Evolutionary conservation across 2,329 filamentous ascomycete species (phyloP).

Genomic region (Ophiostoma angusticollis): DNA sequence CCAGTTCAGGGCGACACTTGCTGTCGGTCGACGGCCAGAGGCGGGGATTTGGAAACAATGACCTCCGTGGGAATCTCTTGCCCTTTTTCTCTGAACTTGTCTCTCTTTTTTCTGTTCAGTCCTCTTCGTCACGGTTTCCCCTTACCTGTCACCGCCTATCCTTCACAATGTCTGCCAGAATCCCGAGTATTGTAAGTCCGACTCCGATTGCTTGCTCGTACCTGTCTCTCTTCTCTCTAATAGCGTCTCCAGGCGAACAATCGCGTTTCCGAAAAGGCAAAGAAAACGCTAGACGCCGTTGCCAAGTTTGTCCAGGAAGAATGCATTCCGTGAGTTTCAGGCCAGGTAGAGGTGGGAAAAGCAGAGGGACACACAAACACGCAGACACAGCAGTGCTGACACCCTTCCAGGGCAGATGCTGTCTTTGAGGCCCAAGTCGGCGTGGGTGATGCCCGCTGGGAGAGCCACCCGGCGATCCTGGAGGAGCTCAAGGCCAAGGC

Average conservation of each 20-base stretch:
- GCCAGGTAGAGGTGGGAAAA: background rate
- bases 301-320: constrained; percentile 96
- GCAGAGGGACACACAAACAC: background rate
- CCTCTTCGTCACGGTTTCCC: too few relatives aligned
- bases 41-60: too few relatives aligned
- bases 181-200: constrained; percentile 31
- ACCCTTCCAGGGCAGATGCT: constrained; percentile 52
- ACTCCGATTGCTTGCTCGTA: constrained; percentile 18
- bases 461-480: constrained; percentile 63
- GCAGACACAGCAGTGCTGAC: background rate
- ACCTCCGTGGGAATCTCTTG: too few relatives aligned
- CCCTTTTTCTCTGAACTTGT: too few relatives aligned
- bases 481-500: constrained; percentile 85
- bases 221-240: too few relatives aligned
- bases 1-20: too few relatives aligned
- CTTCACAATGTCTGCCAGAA: constrained; percentile 29
- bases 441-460: constrained; percentile 64
- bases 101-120: too few relatives aligned
- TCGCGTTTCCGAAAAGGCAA: constrained; percentile 71
- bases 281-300: constrained; percentile 73
- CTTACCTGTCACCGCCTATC: too few relatives aligned
- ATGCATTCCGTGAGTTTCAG: constrained; percentile 57
- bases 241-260: too few relatives aligned
- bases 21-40: too few relatives aligned
- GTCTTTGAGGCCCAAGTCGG: constrained; percentile 72